Evolutionary conservation across 441 rosid genomes (phyloP).

Genomic region (Bocquillonia castaneifolia): DNA sequence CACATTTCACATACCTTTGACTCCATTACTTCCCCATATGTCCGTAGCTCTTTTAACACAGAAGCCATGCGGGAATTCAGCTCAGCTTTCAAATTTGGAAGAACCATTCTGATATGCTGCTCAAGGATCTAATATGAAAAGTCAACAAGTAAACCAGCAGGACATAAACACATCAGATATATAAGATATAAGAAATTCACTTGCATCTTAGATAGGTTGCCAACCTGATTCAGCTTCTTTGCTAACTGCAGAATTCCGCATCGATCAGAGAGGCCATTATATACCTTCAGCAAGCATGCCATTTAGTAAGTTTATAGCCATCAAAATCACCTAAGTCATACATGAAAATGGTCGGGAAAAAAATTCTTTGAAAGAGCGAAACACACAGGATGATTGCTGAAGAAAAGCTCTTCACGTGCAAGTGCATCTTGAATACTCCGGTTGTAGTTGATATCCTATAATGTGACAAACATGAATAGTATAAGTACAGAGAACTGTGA

Average conservation of each 20-base stretch:
- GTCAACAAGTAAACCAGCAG: background rate
- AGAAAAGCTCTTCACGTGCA: slow-evolving; percentile 44
- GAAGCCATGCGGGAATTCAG: slow-evolving; percentile 42
- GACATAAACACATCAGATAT: background rate
- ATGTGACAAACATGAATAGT: slow-evolving; percentile 4
- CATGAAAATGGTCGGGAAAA: background rate
- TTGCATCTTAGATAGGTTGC: background rate
- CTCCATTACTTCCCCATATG: slow-evolving; percentile 46
- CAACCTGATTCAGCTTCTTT: slow-evolving; percentile 63
- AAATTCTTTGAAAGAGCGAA: slow-evolving; percentile 6
- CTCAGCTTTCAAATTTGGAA: slow-evolving; percentile 53
- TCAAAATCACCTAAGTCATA: slow-evolving; percentile 8
- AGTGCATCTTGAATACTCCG: slow-evolving; percentile 57
- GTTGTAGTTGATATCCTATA: slow-evolving; percentile 50
- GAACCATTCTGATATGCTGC: slow-evolving; percentile 49
- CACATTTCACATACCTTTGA: slow-evolving; percentile 37
- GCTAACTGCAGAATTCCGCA: slow-evolving; percentile 63
- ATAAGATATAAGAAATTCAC: background rate
- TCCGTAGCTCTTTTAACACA: slow-evolving; percentile 44
- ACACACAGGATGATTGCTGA: slow-evolving; percentile 41
- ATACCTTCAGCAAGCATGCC: slow-evolving; percentile 34
- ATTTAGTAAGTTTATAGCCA: slow-evolving; percentile 3
- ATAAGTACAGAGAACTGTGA: background rate
- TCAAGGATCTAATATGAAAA: slow-evolving; percentile 43
- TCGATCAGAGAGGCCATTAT: slow-evolving; percentile 50